Percentiles rank a stretch among this genome's conserved stretches.
Conservation (phyloP, 1,139 yeast species). For the Debaryomyces sp. region DNA sequence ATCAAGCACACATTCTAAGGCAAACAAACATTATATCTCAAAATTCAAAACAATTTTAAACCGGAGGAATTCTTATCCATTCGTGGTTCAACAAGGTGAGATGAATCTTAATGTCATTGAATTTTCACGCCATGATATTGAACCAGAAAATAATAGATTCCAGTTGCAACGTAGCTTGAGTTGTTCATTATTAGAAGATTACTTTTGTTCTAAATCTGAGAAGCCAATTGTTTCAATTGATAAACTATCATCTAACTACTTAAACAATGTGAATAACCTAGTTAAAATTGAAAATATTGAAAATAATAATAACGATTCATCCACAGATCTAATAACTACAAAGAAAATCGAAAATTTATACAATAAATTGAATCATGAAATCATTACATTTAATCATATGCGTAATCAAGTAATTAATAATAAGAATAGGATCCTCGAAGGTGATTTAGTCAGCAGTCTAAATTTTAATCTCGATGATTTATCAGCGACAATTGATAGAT, state of each 20-base stretch:
- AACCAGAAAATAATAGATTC: not conserved
- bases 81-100: slow-evolving; percentile 24
- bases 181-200: slow-evolving; percentile 46
- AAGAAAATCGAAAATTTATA: slow-evolving; percentile 26
- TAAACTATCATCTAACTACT: slow-evolving; percentile 27
- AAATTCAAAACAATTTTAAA: slow-evolving; percentile 30
- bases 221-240: slow-evolving; percentile 21
- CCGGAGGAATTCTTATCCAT: slow-evolving; percentile 52
- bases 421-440: slow-evolving; percentile 35
- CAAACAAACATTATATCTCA: slow-evolving; percentile 7
- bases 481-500: slow-evolving; percentile 70
- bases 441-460: slow-evolving; percentile 36
- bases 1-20: not conserved
- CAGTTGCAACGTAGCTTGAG: slow-evolving; percentile 37
- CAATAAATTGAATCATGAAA: slow-evolving; percentile 34
- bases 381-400: slow-evolving; percentile 32
- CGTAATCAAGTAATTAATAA: slow-evolving; percentile 32
- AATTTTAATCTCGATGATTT: slow-evolving; percentile 60
- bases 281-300: slow-evolving; percentile 25
- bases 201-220: slow-evolving; percentile 17
- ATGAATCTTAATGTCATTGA: slow-evolving; percentile 34
- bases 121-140: slow-evolving; percentile 16
- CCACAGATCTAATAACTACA: slow-evolving; percentile 14
- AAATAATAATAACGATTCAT: slow-evolving; percentile 13
- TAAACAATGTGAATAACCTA: slow-evolving; percentile 24